A percentile compares a stretch with the other conserved stretches of the same genome.
phyloP scores from a whole-genome alignment of 495 filamentous ascomycete species.

The Chlorociboria aeruginascens region DNA sequence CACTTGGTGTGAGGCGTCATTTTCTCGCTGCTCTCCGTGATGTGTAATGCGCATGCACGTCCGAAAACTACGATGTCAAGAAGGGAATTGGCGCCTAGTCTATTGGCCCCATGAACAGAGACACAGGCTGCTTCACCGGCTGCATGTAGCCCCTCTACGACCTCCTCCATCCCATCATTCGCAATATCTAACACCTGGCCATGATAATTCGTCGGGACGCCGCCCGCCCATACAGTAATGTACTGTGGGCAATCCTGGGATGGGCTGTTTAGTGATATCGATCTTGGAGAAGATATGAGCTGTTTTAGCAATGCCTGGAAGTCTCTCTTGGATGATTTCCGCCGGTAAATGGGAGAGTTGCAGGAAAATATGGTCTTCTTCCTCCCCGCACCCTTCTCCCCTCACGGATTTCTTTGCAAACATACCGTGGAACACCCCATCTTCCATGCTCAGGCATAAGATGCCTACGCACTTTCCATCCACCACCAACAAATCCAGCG shows the following conservation, averaged over 20 bases:
- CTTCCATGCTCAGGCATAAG: conserved; percentile 16
- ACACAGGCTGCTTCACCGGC: conserved; percentile 18
- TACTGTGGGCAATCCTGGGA: conserved; percentile 17
- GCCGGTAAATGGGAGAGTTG: conserved; percentile 17
- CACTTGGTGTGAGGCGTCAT: conserved; percentile 7
- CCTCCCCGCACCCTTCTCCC: conserved; percentile 15
- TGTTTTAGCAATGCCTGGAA: conserved; percentile 19
- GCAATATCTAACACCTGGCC: conserved; percentile 16
- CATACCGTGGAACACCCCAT: conserved; percentile 17
- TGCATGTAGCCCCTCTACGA: conserved; percentile 14
- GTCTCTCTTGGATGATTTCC: conserved; percentile 12
- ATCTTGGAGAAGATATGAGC: conserved; percentile 17
- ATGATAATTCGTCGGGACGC: conserved; percentile 19
- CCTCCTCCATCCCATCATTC: conserved; percentile 12
- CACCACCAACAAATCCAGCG: conserved; percentile 17
- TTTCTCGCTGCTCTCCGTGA: conserved; percentile 15
- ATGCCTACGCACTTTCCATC: conserved; percentile 14
- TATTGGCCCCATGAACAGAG: conserved; percentile 18
- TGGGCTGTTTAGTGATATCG: conserved; percentile 18
- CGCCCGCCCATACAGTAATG: conserved; percentile 19
- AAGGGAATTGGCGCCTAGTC: conserved; percentile 18
- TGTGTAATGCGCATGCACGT: conserved; percentile 12
- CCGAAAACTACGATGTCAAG: conserved; percentile 20
- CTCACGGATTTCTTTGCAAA: conserved; percentile 17
- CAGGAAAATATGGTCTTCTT: conserved; percentile 19